phyloP scores from a whole-genome alignment of 2,329 filamentous ascomycete genomes.

The Remersonia thermophila region DNA sequence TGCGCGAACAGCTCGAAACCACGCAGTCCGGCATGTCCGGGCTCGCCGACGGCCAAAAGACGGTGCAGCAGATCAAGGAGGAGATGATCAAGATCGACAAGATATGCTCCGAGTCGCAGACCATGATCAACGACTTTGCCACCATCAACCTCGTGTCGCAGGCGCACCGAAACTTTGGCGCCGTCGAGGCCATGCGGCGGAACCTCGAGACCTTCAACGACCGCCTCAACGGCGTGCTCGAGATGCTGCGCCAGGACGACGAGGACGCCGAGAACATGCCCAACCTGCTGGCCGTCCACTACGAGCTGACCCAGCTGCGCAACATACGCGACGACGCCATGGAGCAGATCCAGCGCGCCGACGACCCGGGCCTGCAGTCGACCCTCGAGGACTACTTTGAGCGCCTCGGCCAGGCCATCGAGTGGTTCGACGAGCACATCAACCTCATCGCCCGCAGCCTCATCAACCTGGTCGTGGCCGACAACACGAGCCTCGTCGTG shows the following conservation, averaged over 20 bases:
- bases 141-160: constrained; percentile 86
- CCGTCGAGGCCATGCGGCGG: constrained; percentile 83
- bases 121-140: constrained; percentile 93
- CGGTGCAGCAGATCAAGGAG: constrained; percentile 86
- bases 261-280: constrained; percentile 79
- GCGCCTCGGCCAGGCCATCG: constrained; percentile 72
- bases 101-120: constrained; percentile 91
- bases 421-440: constrained; percentile 93
- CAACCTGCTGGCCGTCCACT: constrained; percentile 80
- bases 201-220: constrained; percentile 81
- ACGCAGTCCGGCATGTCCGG: constrained; percentile 88
- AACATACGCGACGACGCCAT: constrained; percentile 95
- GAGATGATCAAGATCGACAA: constrained; percentile 99
- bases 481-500: constrained; percentile 82
- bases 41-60: constrained; percentile 80
- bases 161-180: constrained; percentile 91
- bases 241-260: constrained; percentile 72
- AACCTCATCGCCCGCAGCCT: constrained; percentile 80
- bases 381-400: constrained; percentile 87
- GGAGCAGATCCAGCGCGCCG: constrained; percentile 77
- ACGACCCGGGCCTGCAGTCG: constrained; percentile 60
- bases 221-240: constrained; percentile 62
- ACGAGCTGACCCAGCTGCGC: constrained; percentile 78
- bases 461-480: constrained; percentile 72
- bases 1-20: constrained; percentile 85